Conservation (phyloP, 2,329 filamentous ascomycete species). For the Trichoderma atroviride region DNA sequence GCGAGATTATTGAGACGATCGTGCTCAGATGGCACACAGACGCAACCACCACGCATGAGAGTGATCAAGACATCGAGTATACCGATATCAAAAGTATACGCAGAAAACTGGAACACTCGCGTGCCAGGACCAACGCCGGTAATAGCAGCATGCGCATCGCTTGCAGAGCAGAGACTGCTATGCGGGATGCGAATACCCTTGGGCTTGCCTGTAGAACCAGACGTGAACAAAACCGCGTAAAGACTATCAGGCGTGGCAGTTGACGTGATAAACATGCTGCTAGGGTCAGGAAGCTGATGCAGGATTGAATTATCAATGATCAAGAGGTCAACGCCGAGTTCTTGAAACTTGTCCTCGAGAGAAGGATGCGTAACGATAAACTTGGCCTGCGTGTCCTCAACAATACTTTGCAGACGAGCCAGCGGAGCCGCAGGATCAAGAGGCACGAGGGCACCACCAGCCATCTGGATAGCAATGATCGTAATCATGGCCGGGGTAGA, state of each 20-base stretch:
- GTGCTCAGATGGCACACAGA: conserved; percentile 30
- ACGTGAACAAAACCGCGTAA: conserved; percentile 29
- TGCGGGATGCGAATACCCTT: conserved; percentile 29
- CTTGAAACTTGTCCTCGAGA: not conserved
- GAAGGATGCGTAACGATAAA: not conserved
- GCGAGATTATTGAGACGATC: conserved; percentile 27
- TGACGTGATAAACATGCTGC: not conserved
- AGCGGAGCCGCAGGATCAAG: conserved; percentile 1
- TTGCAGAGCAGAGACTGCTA: not conserved
- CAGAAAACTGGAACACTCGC: conserved; percentile 12
- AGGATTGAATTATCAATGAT: not conserved
- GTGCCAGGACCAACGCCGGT: not conserved
- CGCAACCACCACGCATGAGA: conserved; percentile 27
- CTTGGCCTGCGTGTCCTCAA: not conserved
- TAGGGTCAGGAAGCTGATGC: not conserved
- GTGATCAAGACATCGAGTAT: not conserved
- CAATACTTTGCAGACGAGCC: conserved; percentile 5
- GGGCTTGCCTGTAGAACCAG: conserved; percentile 30
- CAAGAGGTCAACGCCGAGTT: not conserved
- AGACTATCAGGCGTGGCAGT: not conserved
- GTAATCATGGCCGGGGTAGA: not conserved
- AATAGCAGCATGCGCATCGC: not conserved
- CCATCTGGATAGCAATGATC: conserved; percentile 10
- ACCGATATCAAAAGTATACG: conserved; percentile 21
- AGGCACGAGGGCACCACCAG: conserved; percentile 12